Percentiles rank a stretch among this genome's conserved stretches.
Evolutionary conservation across 352 stramenopile genomes (phyloP).

Genomic region (Phytopythium boreale): DNA sequence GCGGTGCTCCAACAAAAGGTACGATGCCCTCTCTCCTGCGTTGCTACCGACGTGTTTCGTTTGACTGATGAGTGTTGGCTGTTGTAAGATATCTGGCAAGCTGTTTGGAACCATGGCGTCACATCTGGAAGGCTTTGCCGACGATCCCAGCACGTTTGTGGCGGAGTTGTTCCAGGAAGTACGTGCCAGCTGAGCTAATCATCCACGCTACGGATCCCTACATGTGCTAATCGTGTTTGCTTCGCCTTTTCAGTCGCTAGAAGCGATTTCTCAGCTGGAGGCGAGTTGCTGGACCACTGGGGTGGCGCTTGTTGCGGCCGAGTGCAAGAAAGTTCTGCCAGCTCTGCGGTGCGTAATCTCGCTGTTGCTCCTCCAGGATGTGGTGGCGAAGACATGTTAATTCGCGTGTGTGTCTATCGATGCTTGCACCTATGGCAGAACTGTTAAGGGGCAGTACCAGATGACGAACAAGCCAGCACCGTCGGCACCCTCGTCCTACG

Average conservation of each 20-base stretch:
- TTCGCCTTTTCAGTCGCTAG: conserved; percentile 28
- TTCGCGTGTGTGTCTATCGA: not conserved
- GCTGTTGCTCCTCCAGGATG: not conserved
- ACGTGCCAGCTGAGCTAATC: not conserved
- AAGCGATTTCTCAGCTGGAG: conserved; percentile 40
- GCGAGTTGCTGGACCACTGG: conserved; percentile 60
- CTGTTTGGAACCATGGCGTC: conserved; percentile 32
- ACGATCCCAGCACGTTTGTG: conserved; percentile 46
- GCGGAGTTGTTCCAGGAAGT: conserved; percentile 47
- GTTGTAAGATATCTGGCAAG: conserved; percentile 48
- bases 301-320: conserved; percentile 54
- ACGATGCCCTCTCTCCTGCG: not conserved
- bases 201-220: not conserved
- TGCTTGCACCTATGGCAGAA: conserved; percentile 21
- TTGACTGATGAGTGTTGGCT: not conserved
- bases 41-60: not conserved
- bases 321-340: conserved; percentile 86
- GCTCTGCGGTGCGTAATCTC: conserved; percentile 53
- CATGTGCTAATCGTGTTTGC: not conserved
- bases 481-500: conserved; percentile 65
- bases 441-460: conserved; percentile 87
- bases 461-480: conserved; percentile 87
- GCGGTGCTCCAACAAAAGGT: conserved; percentile 59
- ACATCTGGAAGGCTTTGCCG: conserved; percentile 37
- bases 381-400: not conserved